Evolutionary conservation across 352 stramenopile species (phyloP).

Genomic region (Lagenidium sp.): DNA sequence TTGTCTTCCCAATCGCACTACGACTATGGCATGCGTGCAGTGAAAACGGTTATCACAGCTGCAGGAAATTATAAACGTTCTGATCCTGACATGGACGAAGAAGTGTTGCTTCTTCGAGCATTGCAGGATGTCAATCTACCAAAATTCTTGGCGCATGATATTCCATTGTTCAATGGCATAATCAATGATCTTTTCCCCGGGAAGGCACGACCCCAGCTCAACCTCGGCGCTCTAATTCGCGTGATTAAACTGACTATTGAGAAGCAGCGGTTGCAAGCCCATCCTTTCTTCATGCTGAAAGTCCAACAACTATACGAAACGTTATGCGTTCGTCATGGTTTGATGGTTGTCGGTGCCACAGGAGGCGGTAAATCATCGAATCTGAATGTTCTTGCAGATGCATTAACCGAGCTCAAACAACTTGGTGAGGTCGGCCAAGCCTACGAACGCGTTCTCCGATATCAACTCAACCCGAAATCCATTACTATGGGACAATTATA

Average conservation of each 20-base stretch:
- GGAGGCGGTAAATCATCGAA: constrained; percentile 90
- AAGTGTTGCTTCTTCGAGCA: constrained; percentile 88
- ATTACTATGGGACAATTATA: constrained; percentile 96
- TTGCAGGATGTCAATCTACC: constrained; percentile 94
- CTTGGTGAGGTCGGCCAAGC: constrained; percentile 62
- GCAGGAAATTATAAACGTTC: constrained; percentile 93
- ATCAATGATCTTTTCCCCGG: constrained; percentile 93
- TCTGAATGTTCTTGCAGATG: constrained; percentile 77
- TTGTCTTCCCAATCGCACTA: constrained; percentile 93
- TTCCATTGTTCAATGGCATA: constrained; percentile 93
- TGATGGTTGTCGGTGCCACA: constrained; percentile 94
- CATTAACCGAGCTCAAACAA: constrained; percentile 80
- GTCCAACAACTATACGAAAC: constrained; percentile 94
- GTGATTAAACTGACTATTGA: constrained; percentile 87
- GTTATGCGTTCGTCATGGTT: constrained; percentile 89
- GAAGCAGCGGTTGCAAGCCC: constrained; percentile 72
- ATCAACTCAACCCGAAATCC: constrained; percentile 92
- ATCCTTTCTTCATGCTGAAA: constrained; percentile 92
- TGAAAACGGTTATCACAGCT: constrained; percentile 94
- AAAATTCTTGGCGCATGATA: constrained; percentile 94
- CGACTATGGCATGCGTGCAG: constrained; percentile 95
- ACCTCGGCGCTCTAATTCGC: constrained; percentile 81
- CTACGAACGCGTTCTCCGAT: constrained; percentile 83
- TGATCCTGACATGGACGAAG: constrained; percentile 90
- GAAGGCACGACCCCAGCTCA: constrained; percentile 81